phyloP scores from a whole-genome alignment of 352 stramenopile species.

The Bremia lactucae region DNA sequence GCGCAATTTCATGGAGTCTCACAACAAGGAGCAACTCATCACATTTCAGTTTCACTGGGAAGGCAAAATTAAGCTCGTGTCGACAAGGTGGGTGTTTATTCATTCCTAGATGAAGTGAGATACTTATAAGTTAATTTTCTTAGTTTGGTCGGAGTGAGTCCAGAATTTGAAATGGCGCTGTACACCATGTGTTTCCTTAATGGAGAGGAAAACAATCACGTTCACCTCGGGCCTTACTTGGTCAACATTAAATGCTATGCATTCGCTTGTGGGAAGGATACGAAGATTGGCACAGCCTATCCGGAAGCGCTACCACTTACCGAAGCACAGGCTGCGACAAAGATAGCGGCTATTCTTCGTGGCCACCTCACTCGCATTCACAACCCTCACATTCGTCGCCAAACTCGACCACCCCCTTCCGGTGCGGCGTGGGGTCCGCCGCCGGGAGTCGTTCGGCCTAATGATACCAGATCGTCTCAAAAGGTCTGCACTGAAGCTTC shows the following conservation, averaged over 20 bases:
- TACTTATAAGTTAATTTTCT: not conserved
- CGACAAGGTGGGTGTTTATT: slow-evolving; percentile 49
- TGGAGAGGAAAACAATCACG: slow-evolving; percentile 78
- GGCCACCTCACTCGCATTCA: slow-evolving; percentile 31
- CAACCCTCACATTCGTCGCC: slow-evolving; percentile 15
- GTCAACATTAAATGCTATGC: slow-evolving; percentile 86
- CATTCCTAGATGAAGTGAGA: no score
- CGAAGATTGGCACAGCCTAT: slow-evolving; percentile 78
- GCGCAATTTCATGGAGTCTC: slow-evolving; percentile 48
- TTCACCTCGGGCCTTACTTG: slow-evolving; percentile 77
- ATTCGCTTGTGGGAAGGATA: slow-evolving; percentile 58
- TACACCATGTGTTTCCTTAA: slow-evolving; percentile 94
- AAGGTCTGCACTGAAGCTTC: slow-evolving; percentile 29
- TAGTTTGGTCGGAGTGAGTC: slow-evolving; percentile 89
- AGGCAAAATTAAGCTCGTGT: slow-evolving; percentile 82
- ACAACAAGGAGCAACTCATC: slow-evolving; percentile 87
- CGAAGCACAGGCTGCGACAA: slow-evolving; percentile 56
- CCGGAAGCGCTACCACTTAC: slow-evolving; percentile 62
- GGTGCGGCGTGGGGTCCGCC: slow-evolving; percentile 29
- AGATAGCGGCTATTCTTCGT: slow-evolving; percentile 62
- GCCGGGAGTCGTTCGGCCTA: slow-evolving; percentile 18
- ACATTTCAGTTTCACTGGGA: slow-evolving; percentile 92
- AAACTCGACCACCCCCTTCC: slow-evolving; percentile 21
- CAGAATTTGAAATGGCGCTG: slow-evolving; percentile 94
- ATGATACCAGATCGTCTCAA: slow-evolving; percentile 8